These are phyloP conservation scores for Oryza australiensis DNA, from an alignment of 176 grass and related monocot species.

Conservation along the genomic window DNA sequence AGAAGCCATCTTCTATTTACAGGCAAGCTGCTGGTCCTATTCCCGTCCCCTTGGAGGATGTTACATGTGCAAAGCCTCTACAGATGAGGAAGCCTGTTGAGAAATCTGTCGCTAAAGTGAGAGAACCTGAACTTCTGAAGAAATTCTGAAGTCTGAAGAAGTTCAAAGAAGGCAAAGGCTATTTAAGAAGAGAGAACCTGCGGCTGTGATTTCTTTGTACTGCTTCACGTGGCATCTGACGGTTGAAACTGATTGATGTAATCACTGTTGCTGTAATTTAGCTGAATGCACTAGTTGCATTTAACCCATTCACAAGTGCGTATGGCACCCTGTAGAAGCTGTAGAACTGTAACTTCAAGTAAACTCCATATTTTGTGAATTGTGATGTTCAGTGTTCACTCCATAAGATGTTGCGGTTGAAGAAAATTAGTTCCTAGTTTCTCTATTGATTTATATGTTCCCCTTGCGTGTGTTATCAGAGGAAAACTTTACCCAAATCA, in stretches of 20 bases:
- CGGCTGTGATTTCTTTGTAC: neutral
- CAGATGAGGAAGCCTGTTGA: neutral
- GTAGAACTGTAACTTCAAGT: constrained; percentile 84
- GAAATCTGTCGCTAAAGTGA: neutral
- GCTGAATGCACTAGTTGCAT: constrained; percentile 51
- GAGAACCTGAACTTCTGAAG: neutral
- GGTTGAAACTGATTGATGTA: neutral
- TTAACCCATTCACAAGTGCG: constrained; percentile 79
- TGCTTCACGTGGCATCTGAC: neutral
- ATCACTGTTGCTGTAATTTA: neutral
- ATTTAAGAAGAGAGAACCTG: neutral
- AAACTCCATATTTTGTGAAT: neutral
- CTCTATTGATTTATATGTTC: neutral
- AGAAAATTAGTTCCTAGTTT: constrained; percentile 11
- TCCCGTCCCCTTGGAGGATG: neutral
- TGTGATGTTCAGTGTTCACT: neutral
- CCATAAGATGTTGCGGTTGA: neutral
- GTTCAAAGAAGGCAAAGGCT: neutral
- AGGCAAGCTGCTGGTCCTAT: constrained; percentile 26
- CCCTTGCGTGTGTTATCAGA: neutral
- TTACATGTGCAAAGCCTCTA: neutral
- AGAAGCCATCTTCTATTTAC: constrained; percentile 38
- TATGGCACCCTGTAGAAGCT: constrained; percentile 82
- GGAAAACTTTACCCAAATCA: neutral
- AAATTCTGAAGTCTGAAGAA: neutral